These are phyloP conservation scores for Xylaria palmicola DNA, from an alignment of 495 filamentous ascomycete genomes.

Conservation along the genomic window DNA sequence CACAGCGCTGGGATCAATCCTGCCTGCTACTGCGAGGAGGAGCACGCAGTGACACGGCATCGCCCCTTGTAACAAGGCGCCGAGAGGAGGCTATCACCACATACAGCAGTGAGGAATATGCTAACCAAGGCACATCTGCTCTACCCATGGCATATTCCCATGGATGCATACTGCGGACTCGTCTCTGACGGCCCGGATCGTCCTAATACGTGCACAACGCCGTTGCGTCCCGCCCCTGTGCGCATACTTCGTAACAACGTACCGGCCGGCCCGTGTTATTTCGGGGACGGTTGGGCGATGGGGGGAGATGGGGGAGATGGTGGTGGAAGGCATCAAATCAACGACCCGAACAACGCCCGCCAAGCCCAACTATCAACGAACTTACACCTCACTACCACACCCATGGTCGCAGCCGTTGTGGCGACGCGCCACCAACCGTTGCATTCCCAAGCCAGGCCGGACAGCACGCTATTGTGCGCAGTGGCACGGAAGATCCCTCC, in stretches of 20 bases:
- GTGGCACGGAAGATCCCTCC: slow-evolving; percentile 1
- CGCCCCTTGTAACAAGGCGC: slow-evolving; percentile 1
- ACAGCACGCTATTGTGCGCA: too few relatives aligned
- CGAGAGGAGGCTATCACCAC: neutral
- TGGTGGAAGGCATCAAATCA: neutral
- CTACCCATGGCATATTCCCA: too few relatives aligned
- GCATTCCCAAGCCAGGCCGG: neutral
- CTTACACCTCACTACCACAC: neutral
- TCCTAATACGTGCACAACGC: neutral
- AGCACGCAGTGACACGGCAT: neutral
- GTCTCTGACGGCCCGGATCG: too few relatives aligned
- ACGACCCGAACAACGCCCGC: neutral
- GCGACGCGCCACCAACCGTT: slow-evolving; percentile 8
- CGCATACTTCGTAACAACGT: slow-evolving; percentile 5
- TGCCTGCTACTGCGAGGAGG: too few relatives aligned
- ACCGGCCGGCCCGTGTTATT: too few relatives aligned
- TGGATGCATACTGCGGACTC: too few relatives aligned
- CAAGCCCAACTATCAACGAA: neutral
- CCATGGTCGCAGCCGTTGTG: slow-evolving; percentile 5
- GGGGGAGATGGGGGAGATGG: neutral
- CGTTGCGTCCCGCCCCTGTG: too few relatives aligned
- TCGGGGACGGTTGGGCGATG: neutral
- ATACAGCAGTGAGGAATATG: too few relatives aligned
- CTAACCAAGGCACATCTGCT: too few relatives aligned
- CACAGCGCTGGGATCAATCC: slow-evolving; percentile 5